Base-by-base conservation (phyloP, 2,329 filamentous ascomycete genomes). In the Calonectria hawksworthii region DNA sequence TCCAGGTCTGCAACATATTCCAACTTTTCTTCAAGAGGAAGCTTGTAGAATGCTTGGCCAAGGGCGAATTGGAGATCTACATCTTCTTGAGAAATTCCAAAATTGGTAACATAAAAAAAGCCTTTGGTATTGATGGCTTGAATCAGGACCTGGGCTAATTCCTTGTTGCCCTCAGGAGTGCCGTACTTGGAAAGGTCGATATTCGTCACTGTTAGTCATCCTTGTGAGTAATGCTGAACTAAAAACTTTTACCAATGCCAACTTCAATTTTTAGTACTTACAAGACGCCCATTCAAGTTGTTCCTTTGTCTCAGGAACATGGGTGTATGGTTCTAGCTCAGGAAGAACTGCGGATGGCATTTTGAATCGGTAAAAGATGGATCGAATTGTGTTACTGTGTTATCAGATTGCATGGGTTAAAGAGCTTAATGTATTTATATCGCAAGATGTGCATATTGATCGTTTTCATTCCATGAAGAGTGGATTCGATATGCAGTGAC, bases 11-110 rank as follows among this genome's bases (percentile, higher is more conserved):
- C 83, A 4, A 81, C 77, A 44, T 89, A 92, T 77, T 91, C 90
- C 71, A 92, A 85, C 80, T 93, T 93, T 80, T 93, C 91, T 16
- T 91, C 89, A 0, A 89, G 83, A 0, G 91, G 90, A 0, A 93
- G 86, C 0, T 82, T 74, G 26, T 85, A 86, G 78, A 93, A 91
- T 30, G 89, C 87, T 50, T 90, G 87, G 0, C 90, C 91, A 0
- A 93, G 85, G 3, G 91, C 89, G 73, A 93, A 93, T 73, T 93
- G 91, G 1, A 84, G 83, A 72, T 93, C 89, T 0, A 93, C 88
- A 36, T 89, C 87, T 51, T 91, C 89, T 79, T 93, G 91, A 0
- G 85, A 84, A 23, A 93, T 89, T 75, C 89, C 90, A 77, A 90
- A 93, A 82, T 93, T 92, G 74, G 89, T 91, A 1, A 93, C 79